Evolutionary conservation across 176 grass and related monocot species (phyloP).

Genomic region (Bothriochloa decipiens): DNA sequence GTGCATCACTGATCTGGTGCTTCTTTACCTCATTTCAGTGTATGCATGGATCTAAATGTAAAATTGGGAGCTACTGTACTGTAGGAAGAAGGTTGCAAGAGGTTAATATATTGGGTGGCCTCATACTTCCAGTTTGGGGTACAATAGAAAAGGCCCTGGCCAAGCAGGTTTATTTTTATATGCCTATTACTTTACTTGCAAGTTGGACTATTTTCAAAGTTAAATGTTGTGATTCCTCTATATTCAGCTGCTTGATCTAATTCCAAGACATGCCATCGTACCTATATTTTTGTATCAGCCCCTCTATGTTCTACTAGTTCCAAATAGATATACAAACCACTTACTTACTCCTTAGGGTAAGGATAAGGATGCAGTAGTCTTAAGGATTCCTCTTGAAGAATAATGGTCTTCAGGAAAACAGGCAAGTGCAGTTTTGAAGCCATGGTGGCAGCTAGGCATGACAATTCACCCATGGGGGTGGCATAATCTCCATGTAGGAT

Average conservation of each 20-base stretch:
- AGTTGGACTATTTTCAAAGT: not conserved
- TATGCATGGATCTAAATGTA: slow-evolving; percentile 98
- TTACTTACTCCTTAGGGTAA: not conserved
- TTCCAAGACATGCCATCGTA: not conserved
- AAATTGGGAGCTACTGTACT: slow-evolving; percentile 89
- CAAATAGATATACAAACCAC: slow-evolving; percentile 25
- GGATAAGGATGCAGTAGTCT: not conserved
- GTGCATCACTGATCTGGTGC: slow-evolving; percentile 23
- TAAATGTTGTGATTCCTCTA: slow-evolving; percentile 6
- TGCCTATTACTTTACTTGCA: slow-evolving; percentile 26
- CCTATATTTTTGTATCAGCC: slow-evolving; percentile 23
- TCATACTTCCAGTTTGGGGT: slow-evolving; percentile 97
- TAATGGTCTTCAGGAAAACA: not conserved
- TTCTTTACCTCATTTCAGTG: slow-evolving; percentile 74
- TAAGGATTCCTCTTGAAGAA: slow-evolving; percentile 14
- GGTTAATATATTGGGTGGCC: slow-evolving; percentile 89
- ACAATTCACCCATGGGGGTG: not conserved
- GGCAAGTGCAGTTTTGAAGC: slow-evolving; percentile 1
- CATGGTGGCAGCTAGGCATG: not conserved
- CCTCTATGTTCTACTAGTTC: slow-evolving; percentile 1
- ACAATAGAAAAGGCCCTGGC: slow-evolving; percentile 87
- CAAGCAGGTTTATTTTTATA: slow-evolving; percentile 72
- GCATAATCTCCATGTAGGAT: not conserved
- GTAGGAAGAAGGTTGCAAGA: slow-evolving; percentile 94
- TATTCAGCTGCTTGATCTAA: slow-evolving; percentile 31